Conservation (phyloP, 805 yeast species). For the Saccharomycopsis oosterbeekiorum region DNA sequence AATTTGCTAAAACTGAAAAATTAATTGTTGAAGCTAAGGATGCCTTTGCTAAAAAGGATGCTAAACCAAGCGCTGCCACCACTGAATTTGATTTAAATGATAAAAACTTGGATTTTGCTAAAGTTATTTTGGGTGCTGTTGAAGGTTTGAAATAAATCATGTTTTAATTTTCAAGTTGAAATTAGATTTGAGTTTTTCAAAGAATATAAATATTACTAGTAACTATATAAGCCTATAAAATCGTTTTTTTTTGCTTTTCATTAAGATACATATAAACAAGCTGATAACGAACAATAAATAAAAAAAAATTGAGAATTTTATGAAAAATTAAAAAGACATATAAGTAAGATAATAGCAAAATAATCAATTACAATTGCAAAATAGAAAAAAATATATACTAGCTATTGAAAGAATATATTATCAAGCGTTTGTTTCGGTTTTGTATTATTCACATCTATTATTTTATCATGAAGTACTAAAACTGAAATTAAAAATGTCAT, state of each 20-base stretch:
- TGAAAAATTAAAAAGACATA: neutral
- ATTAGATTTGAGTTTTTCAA: too few species aligned
- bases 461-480: too few species aligned
- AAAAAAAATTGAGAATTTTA: neutral
- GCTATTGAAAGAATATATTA: too few species aligned
- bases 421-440: too few species aligned
- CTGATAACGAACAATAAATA: neutral
- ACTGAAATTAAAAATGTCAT: too few species aligned
- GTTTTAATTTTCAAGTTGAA: neutral
- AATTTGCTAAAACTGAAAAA: slow-evolving; percentile 56
- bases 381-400: too few species aligned
- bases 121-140: slow-evolving; percentile 55
- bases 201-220: too few species aligned
- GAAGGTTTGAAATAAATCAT: slow-evolving; percentile 35
- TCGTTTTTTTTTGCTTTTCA: neutral
- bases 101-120: slow-evolving; percentile 80
- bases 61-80: slow-evolving; percentile 34
- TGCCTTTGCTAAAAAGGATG: slow-evolving; percentile 59
- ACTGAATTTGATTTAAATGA: slow-evolving; percentile 67
- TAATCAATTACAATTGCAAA: too few species aligned
- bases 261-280: neutral
- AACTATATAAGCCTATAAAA: neutral
- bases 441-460: too few species aligned
- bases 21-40: slow-evolving; percentile 84
- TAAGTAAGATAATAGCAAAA: too few species aligned